A percentile compares a stretch with the other conserved stretches of the same genome.
Evolutionary conservation across 106 monocot species (phyloP).

Genomic region (Iris macrosiphon): DNA sequence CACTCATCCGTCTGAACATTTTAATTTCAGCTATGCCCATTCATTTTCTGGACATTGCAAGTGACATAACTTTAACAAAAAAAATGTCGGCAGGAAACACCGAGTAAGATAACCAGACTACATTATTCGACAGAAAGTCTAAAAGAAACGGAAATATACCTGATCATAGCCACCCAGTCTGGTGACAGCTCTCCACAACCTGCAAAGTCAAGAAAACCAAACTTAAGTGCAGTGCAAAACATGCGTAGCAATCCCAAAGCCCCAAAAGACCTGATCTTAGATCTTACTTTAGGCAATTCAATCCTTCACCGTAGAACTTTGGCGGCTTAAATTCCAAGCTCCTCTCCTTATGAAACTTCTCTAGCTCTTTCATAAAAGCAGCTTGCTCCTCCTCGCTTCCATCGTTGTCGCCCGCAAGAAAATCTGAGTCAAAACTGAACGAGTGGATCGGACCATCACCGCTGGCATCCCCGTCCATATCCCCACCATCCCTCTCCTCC

Average conservation of each 20-base stretch:
- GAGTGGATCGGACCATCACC: conserved; percentile 24
- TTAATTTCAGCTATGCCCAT: too few relatives aligned
- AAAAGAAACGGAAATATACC: conserved; percentile 33
- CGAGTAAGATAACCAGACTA: too few relatives aligned
- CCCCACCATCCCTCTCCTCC: conserved; percentile 16
- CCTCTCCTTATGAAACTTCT: conserved; percentile 73
- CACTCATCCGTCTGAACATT: too few relatives aligned
- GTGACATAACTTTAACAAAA: too few relatives aligned
- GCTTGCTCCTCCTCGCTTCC: conserved; percentile 86
- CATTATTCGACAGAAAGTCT: neutral
- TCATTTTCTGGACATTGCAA: too few relatives aligned
- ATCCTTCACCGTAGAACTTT: conserved; percentile 87
- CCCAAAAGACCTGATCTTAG: neutral
- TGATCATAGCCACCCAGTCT: conserved; percentile 91
- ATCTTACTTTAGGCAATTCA: conserved; percentile 95
- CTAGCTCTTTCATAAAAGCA: conserved; percentile 87
- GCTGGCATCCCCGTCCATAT: conserved; percentile 7
- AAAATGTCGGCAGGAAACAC: too few relatives aligned
- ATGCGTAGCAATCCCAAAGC: too few relatives aligned
- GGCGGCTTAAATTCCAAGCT: conserved; percentile 90
- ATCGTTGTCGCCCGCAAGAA: conserved; percentile 72
- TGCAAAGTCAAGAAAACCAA: conserved; percentile 16
- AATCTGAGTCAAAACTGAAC: conserved; percentile 24
- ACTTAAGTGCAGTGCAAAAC: too few relatives aligned
- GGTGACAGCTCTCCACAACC: conserved; percentile 90